Base-by-base conservation (phyloP, 1,284 basidiomycete genomes). In the Papiliotrema terrestris region DNA sequence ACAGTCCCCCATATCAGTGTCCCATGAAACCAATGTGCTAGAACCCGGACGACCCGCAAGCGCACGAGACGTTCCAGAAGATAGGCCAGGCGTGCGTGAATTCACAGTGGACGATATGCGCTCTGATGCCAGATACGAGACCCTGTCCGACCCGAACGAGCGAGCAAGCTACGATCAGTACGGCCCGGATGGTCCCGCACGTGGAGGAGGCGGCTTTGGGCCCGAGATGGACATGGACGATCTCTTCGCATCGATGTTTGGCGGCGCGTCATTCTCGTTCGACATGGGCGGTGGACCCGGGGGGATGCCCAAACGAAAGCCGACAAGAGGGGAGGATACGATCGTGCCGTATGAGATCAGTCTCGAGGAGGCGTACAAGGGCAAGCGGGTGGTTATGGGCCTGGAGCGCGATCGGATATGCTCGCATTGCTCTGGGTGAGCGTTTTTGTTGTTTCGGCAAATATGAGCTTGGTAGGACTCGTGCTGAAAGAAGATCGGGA, bases 341-440 rank as follows among this genome's bases (percentile, higher is more conserved):
- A 79, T 86, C 36, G 86, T 96, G 60, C 83, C 86, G 2, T 89
- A 95, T 71, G 82, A 88, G 19, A 90, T 97, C 55, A 87, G 88
- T 3, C 81, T 98, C 36, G 92, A 96, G 73, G 94, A 98, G 72
- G 80, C 95, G 26, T 98, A 92, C 77, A 89, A 87, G 57, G 95
- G 95, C 35, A 94, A 93, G 75, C 83, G 83, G 15, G 87, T 95
- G 46, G 88, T 87, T 69, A 86, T 98, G 80, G 89, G 86, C 65
- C 84, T 97, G 78, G 89, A 94, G 75, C 87, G 91, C 67, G 86
- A 93, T 70, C 79, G 87, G 14, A 78, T 89, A 6, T 98, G 94
- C 75, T 80, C 80, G 22, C 75, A 79, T 6, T 98, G 95, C 74
- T 84, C 86, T 72, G 94, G 93, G 84, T 89, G 35, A 32, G 29